These are phyloP conservation scores for Didymella pinodella DNA, from an alignment of 2,329 filamentous ascomycete genomes.

Conservation along the genomic window DNA sequence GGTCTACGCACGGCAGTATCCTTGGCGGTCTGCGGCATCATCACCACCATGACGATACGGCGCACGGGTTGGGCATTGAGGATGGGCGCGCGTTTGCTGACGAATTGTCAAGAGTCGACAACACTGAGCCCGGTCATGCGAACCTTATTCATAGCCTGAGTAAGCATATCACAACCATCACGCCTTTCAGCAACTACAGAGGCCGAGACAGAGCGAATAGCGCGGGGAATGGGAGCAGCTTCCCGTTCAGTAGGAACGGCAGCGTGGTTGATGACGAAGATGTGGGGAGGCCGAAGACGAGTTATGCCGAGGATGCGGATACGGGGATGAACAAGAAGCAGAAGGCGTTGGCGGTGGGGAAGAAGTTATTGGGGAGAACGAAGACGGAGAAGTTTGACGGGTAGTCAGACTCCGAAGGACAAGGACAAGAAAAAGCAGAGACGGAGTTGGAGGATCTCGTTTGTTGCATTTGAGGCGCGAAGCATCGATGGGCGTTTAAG, in stretches of 20 bases:
- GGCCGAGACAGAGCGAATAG: conserved; percentile 25
- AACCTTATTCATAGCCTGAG: conserved; percentile 46
- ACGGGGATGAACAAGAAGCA: conserved; percentile 16
- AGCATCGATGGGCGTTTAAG: neutral
- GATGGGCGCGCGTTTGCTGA: conserved; percentile 49
- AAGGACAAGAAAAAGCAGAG: neutral
- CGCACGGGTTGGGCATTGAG: conserved; percentile 32
- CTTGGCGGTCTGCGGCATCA: conserved; percentile 31
- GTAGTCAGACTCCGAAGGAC: too few relatives aligned
- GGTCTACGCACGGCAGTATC: conserved; percentile 26
- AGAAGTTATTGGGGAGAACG: conserved; percentile 13
- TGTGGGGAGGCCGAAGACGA: conserved; percentile 3
- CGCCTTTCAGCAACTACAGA: conserved; percentile 36
- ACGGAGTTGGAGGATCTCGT: neutral
- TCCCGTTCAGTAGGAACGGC: conserved; percentile 9
- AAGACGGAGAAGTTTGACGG: conserved; percentile 8
- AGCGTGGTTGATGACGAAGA: conserved; percentile 11
- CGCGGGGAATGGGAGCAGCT: conserved; percentile 11
- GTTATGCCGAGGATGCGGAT: conserved; percentile 5
- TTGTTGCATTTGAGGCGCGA: conserved; percentile 3
- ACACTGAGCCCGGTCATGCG: conserved; percentile 46
- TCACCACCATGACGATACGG: conserved; percentile 11
- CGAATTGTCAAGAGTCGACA: conserved; percentile 46
- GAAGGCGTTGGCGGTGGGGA: conserved; percentile 15
- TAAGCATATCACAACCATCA: conserved; percentile 45